These are phyloP conservation scores for Kickxella alabastrina DNA, from an alignment of 192 early-diverging fungal species.

Conservation along the genomic window DNA sequence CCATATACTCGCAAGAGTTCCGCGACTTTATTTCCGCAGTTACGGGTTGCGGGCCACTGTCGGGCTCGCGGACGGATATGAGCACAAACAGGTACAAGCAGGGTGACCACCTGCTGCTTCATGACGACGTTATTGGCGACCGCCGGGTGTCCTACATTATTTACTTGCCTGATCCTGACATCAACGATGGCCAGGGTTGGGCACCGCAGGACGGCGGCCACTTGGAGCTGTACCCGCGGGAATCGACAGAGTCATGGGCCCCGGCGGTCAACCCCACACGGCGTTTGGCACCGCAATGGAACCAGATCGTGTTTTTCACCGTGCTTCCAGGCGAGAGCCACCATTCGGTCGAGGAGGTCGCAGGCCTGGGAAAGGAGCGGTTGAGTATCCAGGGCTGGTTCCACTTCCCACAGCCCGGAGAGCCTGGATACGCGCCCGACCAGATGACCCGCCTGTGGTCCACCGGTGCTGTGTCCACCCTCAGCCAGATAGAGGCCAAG, in stretches of 20 bases:
- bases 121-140: slow-evolving; percentile 81
- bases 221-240: slow-evolving; percentile 72
- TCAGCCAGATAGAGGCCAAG: slow-evolving; percentile 56
- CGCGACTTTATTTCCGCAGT: slow-evolving; percentile 61
- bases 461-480: slow-evolving; percentile 53
- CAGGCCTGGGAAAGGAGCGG: slow-evolving; percentile 51
- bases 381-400: slow-evolving; percentile 76
- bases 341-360: slow-evolving; percentile 77
- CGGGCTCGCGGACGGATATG: slow-evolving; percentile 66
- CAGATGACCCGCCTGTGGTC: slow-evolving; percentile 48
- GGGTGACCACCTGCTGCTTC: slow-evolving; percentile 72
- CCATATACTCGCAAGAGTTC: slow-evolving; percentile 71
- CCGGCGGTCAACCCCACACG: slow-evolving; percentile 61
- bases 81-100: slow-evolving; percentile 66
- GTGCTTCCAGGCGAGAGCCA: slow-evolving; percentile 76
- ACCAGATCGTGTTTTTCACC: slow-evolving; percentile 74
- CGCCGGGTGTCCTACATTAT: slow-evolving; percentile 74
- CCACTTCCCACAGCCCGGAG: slow-evolving; percentile 69
- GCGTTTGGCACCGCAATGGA: slow-evolving; percentile 62
- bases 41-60: slow-evolving; percentile 67
- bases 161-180: slow-evolving; percentile 65
- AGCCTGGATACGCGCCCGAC: slow-evolving; percentile 57
- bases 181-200: slow-evolving; percentile 52
- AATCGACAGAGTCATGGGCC: slow-evolving; percentile 53
- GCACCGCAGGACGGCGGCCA: slow-evolving; percentile 63